Evolutionary conservation across 2,329 filamentous ascomycete species (phyloP), one percentile per base, ranked within the genome.

Genomic region (Cladophialophora psammophila): DNA sequence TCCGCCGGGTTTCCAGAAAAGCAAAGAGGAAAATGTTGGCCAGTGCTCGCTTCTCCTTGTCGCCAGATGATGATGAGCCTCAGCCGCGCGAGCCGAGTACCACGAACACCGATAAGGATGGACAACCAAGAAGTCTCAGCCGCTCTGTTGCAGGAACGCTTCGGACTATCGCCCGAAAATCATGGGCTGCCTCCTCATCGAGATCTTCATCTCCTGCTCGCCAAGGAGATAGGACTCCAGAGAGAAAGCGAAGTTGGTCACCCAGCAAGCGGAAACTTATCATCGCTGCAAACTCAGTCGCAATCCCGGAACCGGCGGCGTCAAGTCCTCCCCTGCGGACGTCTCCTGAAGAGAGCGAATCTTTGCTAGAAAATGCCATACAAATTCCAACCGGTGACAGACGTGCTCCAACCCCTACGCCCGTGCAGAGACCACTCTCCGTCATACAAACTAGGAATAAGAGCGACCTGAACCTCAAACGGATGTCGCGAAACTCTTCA

Each of bases 111-210:
- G 70, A 76, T 74, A 50, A 74, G 71, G 76, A 48, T 72, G 75
- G 72, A 75, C 77, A 66, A 73, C 79, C 67, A 75, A 78, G 62
- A 83, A 82, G 74, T 73, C 78, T 72, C 26, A 45, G 67, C 53
- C 82, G 80, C 60, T 80, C 80, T 10, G 80, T 85, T 69, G 82
- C 84, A n/a, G 82, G 80, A 36, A 80, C 83, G 31, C 78, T 86
- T 69, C 81, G 81, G 56, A 83, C 77, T 54, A 77, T 86, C 61
- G 82, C 83, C 38, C 80, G 83, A 56, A 85, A 83, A 74, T 82
- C 83, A 63, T 86, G 83, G 83, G 79, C 78, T 58, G 75, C 76
- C 10, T 77, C 74, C 52, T 78, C 79, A 9, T 83, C 81, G 32
- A 79, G 82, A 67, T 82, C 83, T 3, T 80, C 82, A 7, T 84